phyloP scores from a whole-genome alignment of 352 stramenopile species.

The Phytophthora quininea region DNA sequence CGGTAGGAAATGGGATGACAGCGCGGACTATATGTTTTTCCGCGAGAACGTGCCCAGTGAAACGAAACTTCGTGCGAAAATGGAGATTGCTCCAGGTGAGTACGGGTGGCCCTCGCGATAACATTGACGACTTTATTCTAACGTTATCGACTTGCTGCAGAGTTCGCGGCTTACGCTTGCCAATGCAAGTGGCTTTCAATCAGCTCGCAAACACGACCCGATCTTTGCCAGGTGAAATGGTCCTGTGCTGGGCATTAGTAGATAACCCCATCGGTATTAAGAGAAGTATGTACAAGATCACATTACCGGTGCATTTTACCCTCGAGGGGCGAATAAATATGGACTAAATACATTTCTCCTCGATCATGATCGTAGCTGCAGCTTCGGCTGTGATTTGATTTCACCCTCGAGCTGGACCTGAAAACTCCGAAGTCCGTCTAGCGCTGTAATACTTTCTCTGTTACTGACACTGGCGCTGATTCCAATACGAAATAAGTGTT shows the following conservation, averaged over 20 bases:
- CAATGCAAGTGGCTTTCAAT: conserved; percentile 86
- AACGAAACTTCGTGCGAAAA: conserved; percentile 64
- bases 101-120: neutral
- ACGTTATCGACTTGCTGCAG: conserved; percentile 17
- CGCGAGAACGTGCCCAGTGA: conserved; percentile 81
- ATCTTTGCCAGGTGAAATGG: conserved; percentile 73
- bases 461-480: conserved; percentile 7
- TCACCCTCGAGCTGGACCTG: conserved; percentile 51
- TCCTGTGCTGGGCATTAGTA: conserved; percentile 67
- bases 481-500: conserved; percentile 57
- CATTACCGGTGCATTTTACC: conserved; percentile 21
- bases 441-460: conserved; percentile 9
- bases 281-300: conserved; percentile 4
- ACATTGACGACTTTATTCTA: neutral
- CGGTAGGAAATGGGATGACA: conserved; percentile 67
- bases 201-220: conserved; percentile 47
- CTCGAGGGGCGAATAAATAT: conserved; percentile 29
- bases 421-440: conserved; percentile 37
- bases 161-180: conserved; percentile 71
- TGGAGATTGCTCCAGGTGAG: conserved; percentile 59
- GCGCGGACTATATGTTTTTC: conserved; percentile 88
- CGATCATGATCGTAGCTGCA: conserved; percentile 50
- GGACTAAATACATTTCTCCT: conserved; percentile 19
- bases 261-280: neutral
- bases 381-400: conserved; percentile 55